These are phyloP conservation scores for Colletotrichum chlorophyti DNA, from an alignment of 2,329 filamentous ascomycete genomes.

Conservation along the genomic window DNA sequence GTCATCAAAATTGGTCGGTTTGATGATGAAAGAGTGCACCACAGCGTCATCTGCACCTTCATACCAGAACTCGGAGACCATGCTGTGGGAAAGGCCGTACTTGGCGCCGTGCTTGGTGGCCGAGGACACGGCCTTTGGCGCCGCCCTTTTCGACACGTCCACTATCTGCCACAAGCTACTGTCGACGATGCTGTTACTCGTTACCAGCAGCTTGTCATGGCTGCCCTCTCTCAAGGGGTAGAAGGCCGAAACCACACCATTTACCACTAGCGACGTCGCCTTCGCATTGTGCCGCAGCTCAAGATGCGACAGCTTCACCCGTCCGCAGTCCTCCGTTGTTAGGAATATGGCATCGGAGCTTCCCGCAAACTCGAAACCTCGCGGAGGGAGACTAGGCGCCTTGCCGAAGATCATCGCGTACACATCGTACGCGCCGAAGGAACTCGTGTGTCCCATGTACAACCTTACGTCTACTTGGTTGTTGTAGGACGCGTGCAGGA, in stretches of 20 bases:
- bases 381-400: slow-evolving; percentile 37
- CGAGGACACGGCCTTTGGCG: slow-evolving; percentile 38
- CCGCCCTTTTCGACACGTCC: slow-evolving; percentile 30
- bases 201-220: slow-evolving; percentile 41
- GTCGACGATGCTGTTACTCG: slow-evolving; percentile 45
- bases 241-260: slow-evolving; percentile 37
- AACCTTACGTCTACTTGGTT: slow-evolving; percentile 37
- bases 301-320: slow-evolving; percentile 40
- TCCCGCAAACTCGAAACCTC: slow-evolving; percentile 42
- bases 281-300: slow-evolving; percentile 37
- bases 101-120: slow-evolving; percentile 39
- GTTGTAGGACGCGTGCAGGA: slow-evolving; percentile 36
- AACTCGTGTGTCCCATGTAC: slow-evolving; percentile 38
- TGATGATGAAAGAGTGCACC: slow-evolving; percentile 48
- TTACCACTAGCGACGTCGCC: slow-evolving; percentile 34
- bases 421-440: slow-evolving; percentile 37
- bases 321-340: slow-evolving; percentile 41
- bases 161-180: slow-evolving; percentile 45
- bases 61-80: slow-evolving; percentile 49
- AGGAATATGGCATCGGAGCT: slow-evolving; percentile 42
- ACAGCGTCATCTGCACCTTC: slow-evolving; percentile 42
- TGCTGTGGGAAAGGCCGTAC: slow-evolving; percentile 41
- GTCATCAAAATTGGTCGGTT: slow-evolving; percentile 45
- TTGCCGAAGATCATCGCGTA: slow-evolving; percentile 35
- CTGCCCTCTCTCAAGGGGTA: slow-evolving; percentile 35